A percentile compares a stretch with the other conserved stretches of the same genome.
Conservation (phyloP, 75 land plant species). For the Larix kaempferi region DNA sequence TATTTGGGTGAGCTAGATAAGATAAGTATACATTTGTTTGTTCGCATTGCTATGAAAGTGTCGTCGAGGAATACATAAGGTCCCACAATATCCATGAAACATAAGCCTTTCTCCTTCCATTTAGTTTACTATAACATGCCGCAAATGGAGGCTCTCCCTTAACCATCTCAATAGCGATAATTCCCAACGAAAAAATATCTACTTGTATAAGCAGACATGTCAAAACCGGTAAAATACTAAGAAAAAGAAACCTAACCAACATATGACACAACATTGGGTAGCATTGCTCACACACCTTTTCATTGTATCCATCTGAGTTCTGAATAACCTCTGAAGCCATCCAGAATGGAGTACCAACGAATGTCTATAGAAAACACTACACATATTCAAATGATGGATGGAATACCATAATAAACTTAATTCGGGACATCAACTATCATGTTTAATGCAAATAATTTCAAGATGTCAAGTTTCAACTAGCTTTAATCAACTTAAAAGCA, state of each 20-base stretch:
- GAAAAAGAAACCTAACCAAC: background rate
- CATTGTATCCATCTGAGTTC: slow-evolving; percentile 98
- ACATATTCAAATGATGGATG: no score
- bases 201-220: slow-evolving; percentile 55
- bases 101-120: no score
- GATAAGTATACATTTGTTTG: no score
- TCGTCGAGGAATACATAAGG: no score
- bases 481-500: background rate
- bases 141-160: slow-evolving; percentile 99
- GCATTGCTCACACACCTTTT: slow-evolving; percentile 58
- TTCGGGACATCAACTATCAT: no score
- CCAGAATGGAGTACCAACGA: slow-evolving; percentile 99
- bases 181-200: slow-evolving; percentile 99
- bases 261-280: background rate
- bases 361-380: slow-evolving; percentile 53
- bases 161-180: slow-evolving; percentile 98
- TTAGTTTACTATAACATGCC: slow-evolving; percentile 5
- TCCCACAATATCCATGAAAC: no score
- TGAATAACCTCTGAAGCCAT: slow-evolving; percentile 99
- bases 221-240: background rate
- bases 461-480: background rate
- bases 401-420: no score
- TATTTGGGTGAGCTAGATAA: no score
- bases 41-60: no score
- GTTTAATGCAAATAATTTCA: no score